Base-by-base conservation (phyloP, 2,329 filamentous ascomycete genomes). In the Colletotrichum sp. region DNA sequence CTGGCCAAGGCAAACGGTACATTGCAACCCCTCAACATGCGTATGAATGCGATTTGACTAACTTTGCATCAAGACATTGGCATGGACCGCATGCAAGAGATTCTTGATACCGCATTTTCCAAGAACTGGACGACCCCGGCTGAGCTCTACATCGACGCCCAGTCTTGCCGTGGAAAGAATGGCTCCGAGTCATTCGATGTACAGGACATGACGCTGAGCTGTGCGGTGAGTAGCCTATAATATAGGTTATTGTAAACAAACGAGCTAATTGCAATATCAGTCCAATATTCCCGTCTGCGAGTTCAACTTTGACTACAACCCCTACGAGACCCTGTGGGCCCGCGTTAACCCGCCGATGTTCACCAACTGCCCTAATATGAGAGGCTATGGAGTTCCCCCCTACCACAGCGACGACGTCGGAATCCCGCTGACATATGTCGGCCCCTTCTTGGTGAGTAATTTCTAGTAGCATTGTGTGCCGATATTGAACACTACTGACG, bases 121-220 rank as follows among this genome's bases (percentile, higher is more conserved):
- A 73, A 73, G 30, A 73, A 73, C 57, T 73, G 71, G 71, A 73
- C 71, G 11, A 70, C 71, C 6, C 66, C 71, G 6, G 19, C 34
- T 4, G 71, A 73, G 22, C 66, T 73, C 16, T 73, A 70, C 15
- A 57, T 73, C 8, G 71, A 73, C 30, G 11, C 71, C 1, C 71
- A 73, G 55, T 16, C 22, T 19, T 73, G 71, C 22, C 71, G 27
- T 6, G 71, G 71, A 3, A 57, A 39, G 22, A 57, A 63, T 11
- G 36, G 39, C 22, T 8, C 36, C 25, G 71, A 63, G 13, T 4
- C 57, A 5, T 73, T 70, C 3, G 39, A 69, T 8, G 6, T 11
- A 4, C 9, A 55, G 4, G 57, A 73, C 8, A 5, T 64, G 22
- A 8, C 28, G 13, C 3, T 73, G 30, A 64, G 71, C 39, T 73